Conservation (phyloP, 371 early-diverging fungal genomes). For the Smittium culicis region DNA sequence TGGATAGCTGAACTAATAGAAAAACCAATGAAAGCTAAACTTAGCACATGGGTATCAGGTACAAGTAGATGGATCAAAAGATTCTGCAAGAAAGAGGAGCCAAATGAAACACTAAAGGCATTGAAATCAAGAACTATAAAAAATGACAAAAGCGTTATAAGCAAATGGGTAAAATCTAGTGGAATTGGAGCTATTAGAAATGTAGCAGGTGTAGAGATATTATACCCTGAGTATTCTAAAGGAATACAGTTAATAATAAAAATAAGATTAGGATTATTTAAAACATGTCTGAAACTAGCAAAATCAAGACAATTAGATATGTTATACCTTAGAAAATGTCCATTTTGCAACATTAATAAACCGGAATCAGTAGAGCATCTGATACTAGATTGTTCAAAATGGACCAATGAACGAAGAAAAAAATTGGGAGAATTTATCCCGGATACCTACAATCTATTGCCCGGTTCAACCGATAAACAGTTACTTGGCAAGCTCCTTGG, state of each 20-base stretch:
- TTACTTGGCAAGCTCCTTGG: background rate
- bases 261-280: background rate
- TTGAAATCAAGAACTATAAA: background rate
- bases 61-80: background rate
- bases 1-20: conserved; percentile 5
- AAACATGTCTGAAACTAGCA: background rate
- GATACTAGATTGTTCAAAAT: background rate
- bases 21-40: background rate
- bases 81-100: background rate
- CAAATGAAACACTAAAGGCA: background rate
- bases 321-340: background rate
- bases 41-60: background rate
- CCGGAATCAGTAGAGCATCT: background rate
- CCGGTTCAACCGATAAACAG: background rate
- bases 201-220: background rate
- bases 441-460: background rate
- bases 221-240: background rate
- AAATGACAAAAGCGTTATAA: background rate
- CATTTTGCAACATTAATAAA: background rate
- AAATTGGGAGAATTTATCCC: background rate
- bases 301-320: background rate
- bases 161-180: background rate
- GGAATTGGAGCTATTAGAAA: background rate
- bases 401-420: background rate
- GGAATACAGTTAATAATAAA: background rate